Conservation (phyloP, 352 stramenopile species). For the Phytophthora sansomeana region DNA sequence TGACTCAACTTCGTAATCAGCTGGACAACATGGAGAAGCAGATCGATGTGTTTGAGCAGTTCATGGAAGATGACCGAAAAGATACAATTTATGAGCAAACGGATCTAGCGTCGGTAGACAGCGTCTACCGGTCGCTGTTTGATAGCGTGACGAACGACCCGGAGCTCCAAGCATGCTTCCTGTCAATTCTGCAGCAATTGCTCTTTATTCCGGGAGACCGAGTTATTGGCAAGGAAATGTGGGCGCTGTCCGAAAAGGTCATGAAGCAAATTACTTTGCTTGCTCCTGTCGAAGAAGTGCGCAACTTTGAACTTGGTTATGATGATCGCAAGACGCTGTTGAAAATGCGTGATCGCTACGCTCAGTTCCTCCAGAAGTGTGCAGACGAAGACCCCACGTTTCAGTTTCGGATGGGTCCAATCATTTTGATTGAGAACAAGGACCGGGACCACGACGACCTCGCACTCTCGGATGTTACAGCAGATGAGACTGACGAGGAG, state of each 20-base stretch:
- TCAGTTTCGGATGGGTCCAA: slow-evolving; percentile 70
- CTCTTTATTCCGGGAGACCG: slow-evolving; percentile 85
- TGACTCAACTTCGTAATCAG: slow-evolving; percentile 81
- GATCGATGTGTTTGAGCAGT: slow-evolving; percentile 89
- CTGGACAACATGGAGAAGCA: slow-evolving; percentile 91
- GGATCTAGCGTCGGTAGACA: slow-evolving; percentile 74
- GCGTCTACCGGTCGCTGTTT: slow-evolving; percentile 70
- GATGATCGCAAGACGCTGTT: slow-evolving; percentile 84
- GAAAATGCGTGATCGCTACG: slow-evolving; percentile 80
- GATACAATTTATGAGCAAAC: slow-evolving; percentile 87
- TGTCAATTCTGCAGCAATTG: slow-evolving; percentile 88
- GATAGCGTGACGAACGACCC: slow-evolving; percentile 65
- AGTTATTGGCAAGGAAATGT: slow-evolving; percentile 90
- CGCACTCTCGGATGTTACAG: slow-evolving; percentile 57
- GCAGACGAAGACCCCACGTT: slow-evolving; percentile 76
- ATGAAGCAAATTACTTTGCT: slow-evolving; percentile 84
- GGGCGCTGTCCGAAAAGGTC: slow-evolving; percentile 77
- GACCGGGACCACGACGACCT: slow-evolving; percentile 66
- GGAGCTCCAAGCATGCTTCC: slow-evolving; percentile 71
- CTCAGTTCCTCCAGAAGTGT: slow-evolving; percentile 74
- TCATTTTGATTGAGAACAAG: slow-evolving; percentile 82
- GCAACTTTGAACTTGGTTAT: slow-evolving; percentile 80
- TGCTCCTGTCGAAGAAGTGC: slow-evolving; percentile 83
- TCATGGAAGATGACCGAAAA: slow-evolving; percentile 90
- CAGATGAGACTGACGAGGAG: slow-evolving; percentile 76